Evolutionary conservation across 352 stramenopile genomes (phyloP).

Genomic region (Phytophthora multivora): DNA sequence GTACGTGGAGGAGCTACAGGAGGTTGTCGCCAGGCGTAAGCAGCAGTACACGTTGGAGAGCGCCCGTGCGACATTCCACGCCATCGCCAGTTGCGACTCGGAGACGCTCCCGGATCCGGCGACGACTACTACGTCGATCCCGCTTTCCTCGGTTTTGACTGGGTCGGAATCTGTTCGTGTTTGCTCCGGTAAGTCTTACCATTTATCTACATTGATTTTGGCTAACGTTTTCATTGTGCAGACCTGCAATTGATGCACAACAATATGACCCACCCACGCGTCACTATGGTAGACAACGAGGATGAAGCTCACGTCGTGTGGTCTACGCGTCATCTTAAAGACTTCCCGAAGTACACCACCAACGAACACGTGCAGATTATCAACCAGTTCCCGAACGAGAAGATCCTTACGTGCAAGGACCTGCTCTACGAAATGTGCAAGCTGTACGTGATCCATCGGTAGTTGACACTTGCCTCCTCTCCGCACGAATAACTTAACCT

Average conservation of each 20-base stretch:
- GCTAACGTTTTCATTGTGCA: conserved; percentile 10
- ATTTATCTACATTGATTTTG: background rate
- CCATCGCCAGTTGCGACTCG: conserved; percentile 44
- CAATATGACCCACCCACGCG: conserved; percentile 45
- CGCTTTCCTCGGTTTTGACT: conserved; percentile 34
- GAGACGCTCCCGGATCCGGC: conserved; percentile 39
- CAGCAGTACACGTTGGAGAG: conserved; percentile 40
- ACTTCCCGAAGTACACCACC: conserved; percentile 49
- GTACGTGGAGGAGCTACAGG: conserved; percentile 37
- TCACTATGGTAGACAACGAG: conserved; percentile 47
- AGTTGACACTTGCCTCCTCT: background rate
- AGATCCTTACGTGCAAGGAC: conserved; percentile 65
- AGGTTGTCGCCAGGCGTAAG: conserved; percentile 32
- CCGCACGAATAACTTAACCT: background rate
- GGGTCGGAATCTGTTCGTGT: conserved; percentile 34
- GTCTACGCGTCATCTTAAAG: conserved; percentile 58
- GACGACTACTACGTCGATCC: conserved; percentile 25
- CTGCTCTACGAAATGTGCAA: conserved; percentile 69
- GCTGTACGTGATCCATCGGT: conserved; percentile 32
- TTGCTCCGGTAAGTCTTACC: conserved; percentile 37
- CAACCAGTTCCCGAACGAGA: conserved; percentile 69
- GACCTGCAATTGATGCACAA: conserved; percentile 47
- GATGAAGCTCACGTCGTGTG: conserved; percentile 54
- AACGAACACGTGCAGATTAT: conserved; percentile 57
- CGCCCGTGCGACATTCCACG: conserved; percentile 40